These are phyloP conservation scores for Fraxinus americana DNA, from an alignment of 257 asterid species.

Conservation along the genomic window DNA sequence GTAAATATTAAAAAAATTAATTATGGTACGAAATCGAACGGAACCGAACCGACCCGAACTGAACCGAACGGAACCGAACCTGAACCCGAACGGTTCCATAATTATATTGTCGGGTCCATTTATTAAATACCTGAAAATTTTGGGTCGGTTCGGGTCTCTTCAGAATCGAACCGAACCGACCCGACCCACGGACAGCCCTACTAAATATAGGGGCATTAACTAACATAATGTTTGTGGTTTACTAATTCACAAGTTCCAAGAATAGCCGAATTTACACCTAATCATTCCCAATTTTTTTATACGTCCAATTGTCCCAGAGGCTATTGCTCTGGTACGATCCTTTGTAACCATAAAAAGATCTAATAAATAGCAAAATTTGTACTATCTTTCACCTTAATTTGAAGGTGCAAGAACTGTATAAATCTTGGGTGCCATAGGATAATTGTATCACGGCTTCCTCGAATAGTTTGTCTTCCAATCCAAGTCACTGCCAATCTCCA, in stretches of 20 bases:
- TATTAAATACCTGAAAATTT: too few species aligned
- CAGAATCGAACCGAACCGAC: too few species aligned
- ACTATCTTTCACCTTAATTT: not conserved
- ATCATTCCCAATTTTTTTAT: not conserved
- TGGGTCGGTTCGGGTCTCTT: too few species aligned
- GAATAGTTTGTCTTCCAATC: conserved; percentile 70
- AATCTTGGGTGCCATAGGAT: conserved; percentile 61
- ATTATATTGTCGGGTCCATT: too few species aligned
- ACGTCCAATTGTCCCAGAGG: not conserved
- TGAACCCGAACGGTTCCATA: too few species aligned
- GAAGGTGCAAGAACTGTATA: conserved; percentile 43
- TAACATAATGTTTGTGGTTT: not conserved
- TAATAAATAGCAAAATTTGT: not conserved
- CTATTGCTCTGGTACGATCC: not conserved
- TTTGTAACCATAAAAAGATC: not conserved
- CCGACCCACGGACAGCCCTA: too few species aligned
- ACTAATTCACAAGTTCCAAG: not conserved
- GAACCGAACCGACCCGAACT: too few species aligned
- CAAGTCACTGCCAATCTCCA: conserved; percentile 49
- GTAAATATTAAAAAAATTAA: too few species aligned
- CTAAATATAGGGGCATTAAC: not conserved
- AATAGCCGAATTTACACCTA: not conserved
- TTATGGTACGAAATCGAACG: too few species aligned
- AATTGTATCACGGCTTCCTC: conserved; percentile 65
- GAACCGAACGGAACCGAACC: too few species aligned